Base-by-base conservation (phyloP, 2,329 filamentous ascomycete genomes). In the Zalaria sp. region DNA sequence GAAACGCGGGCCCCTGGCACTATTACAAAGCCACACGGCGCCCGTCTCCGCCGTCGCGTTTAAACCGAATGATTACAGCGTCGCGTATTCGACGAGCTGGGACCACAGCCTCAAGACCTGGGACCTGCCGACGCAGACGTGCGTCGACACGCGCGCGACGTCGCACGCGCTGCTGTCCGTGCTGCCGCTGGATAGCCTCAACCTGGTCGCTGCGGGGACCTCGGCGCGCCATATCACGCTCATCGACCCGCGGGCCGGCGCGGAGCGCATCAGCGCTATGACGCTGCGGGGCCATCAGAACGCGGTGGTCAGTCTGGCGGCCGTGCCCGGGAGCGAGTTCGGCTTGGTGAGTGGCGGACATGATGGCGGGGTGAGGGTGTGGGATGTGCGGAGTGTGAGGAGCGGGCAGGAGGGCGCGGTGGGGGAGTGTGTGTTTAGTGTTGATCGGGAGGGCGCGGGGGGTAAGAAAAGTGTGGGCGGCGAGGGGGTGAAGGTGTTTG, bases 171-270 rank as follows among this genome's bases (percentile, higher is more conserved):
- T 98, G 5, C 74, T 93, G 46, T 87, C 81, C 27, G 70, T 95
- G 5, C 73, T 78, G 48, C 79, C 87, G 4, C 68, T 98, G 9
- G 76, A 78, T 2, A 71, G 77, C 3, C 65, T 80, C 27, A 64
- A 72, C 56, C 64, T 81, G 49, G 62, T 82, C 29, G 77, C 77
- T 9, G 81, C 85, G 25, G 91, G 88, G 45, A n/a, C n/a, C n/a
- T n/a, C n/a, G n/a, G n/a, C n/a, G n/a, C n/a, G n/a, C n/a, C n/a
- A 93, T 64, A 83, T 98, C 57, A 89, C 86, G 1, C 73, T 98
- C n/a, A 76, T 96, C 50, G 91, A 98, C 60, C 89, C 89, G 3
- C 78, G 91, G 41, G 81, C 77, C 27, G 82, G 79, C 3, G 82
- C 86, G 3, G 74, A 78, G 1, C 74, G 79, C 1, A 83, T 89